A percentile compares a stretch with the other conserved stretches of the same genome.
Evolutionary conservation across 2,329 filamentous ascomycete species (phyloP).

Genomic region (Chrysoporthe austroafricana): DNA sequence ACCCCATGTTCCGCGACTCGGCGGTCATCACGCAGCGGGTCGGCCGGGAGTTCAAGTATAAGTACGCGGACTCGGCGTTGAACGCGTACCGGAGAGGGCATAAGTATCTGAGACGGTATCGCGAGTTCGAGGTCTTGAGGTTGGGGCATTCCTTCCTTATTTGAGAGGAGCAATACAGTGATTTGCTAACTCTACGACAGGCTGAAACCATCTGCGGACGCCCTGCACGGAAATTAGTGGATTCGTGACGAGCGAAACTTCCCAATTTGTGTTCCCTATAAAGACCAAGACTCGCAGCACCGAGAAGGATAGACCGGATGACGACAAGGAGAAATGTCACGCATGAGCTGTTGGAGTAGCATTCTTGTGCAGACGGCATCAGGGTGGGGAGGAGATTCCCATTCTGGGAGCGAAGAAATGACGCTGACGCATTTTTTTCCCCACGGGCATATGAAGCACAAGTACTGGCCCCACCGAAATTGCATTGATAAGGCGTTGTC

Average conservation of each 20-base stretch:
- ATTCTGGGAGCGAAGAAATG: background rate
- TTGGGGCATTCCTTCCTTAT: constrained; percentile 37
- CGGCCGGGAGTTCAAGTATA: constrained; percentile 49
- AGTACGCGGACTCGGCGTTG: constrained; percentile 58
- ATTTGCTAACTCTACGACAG: constrained; percentile 1
- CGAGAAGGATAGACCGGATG: background rate
- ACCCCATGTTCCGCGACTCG: constrained; percentile 79
- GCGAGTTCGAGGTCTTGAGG: constrained; percentile 80
- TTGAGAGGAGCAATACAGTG: background rate
- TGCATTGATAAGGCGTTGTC: background rate
- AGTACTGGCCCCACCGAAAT: background rate
- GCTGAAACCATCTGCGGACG: constrained; percentile 14
- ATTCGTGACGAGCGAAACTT: background rate
- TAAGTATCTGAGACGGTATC: constrained; percentile 69
- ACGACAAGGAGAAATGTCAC: background rate
- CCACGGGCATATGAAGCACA: background rate
- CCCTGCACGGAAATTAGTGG: background rate
- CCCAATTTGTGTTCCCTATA: background rate
- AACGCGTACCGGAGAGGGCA: constrained; percentile 74
- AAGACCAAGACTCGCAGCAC: background rate
- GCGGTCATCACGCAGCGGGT: constrained; percentile 63
- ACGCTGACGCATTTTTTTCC: background rate
- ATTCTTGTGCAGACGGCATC: background rate
- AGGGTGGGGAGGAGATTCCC: background rate
- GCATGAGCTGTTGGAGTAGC: background rate